Conservation (phyloP, 2,329 filamentous ascomycete species). For the Golovinomyces cichoracearum region DNA sequence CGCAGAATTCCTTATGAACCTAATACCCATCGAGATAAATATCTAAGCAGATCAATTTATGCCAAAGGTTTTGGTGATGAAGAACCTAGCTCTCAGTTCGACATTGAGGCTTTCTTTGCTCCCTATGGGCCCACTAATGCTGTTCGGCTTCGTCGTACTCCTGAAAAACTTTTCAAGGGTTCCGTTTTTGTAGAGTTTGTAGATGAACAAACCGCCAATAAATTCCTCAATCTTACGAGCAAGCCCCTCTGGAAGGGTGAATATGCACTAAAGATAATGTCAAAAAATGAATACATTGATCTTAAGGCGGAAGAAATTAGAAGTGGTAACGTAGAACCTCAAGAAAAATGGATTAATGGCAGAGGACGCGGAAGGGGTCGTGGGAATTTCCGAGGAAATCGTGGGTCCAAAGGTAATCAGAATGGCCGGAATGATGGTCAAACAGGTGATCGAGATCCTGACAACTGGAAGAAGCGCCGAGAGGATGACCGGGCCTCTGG, state of each 20-base stretch:
- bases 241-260: conserved; percentile 58
- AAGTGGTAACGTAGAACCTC: conserved; percentile 31
- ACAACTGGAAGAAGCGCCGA: conserved; percentile 39
- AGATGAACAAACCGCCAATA: conserved; percentile 48
- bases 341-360: conserved; percentile 3
- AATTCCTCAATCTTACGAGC: conserved; percentile 55
- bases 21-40: conserved; percentile 30
- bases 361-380: conserved; percentile 4
- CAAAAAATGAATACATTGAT: conserved; percentile 69
- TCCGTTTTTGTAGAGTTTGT: conserved; percentile 89
- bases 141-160: conserved; percentile 61
- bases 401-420: conserved; percentile 16
- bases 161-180: conserved; percentile 63
- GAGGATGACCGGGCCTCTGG: conserved; percentile 35
- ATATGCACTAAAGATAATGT: conserved; percentile 54
- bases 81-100: conserved; percentile 61
- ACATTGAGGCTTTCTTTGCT: conserved; percentile 78
- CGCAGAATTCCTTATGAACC: conserved; percentile 49
- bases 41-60: conserved; percentile 56
- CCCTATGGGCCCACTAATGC: conserved; percentile 54
- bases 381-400: conserved; percentile 7
- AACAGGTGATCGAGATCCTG: conserved; percentile 19
- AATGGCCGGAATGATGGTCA: background rate
- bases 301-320: conserved; percentile 53
- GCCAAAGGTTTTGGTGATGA: conserved; percentile 85